phyloP scores from a whole-genome alignment of 495 filamentous ascomycete genomes.

The Gamarada debralockiae region DNA sequence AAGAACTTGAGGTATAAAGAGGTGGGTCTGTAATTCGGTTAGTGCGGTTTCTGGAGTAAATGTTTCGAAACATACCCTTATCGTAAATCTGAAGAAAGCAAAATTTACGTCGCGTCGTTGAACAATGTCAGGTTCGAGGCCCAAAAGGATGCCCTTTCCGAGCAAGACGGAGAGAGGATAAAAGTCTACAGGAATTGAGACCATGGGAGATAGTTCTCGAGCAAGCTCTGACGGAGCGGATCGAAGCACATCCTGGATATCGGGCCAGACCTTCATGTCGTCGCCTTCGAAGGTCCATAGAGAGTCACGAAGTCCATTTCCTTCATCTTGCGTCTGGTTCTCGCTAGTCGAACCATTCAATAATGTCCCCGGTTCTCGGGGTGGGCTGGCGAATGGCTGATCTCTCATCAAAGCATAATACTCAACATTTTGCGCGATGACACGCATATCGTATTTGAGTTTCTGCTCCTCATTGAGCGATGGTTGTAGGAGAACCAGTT shows the following conservation, averaged over 20 bases:
- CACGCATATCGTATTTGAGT: conserved; percentile 96
- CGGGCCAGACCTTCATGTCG: conserved; percentile 79
- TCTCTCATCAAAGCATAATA: conserved; percentile 92
- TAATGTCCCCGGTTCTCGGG: not conserved
- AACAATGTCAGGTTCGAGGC: conserved; percentile 86
- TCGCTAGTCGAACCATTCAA: not conserved
- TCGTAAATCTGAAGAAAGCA: conserved; percentile 78
- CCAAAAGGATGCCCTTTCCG: conserved; percentile 81
- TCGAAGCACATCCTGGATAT: conserved; percentile 81
- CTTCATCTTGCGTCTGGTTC: conserved; percentile 17
- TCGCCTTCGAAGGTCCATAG: conserved; percentile 92
- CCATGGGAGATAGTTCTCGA: conserved; percentile 57
- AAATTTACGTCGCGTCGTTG: conserved; percentile 89
- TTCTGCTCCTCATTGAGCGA: conserved; percentile 70
- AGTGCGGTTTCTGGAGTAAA: not conserved
- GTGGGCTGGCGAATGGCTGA: conserved; percentile 45
- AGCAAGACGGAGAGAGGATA: conserved; percentile 87
- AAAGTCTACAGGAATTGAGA: conserved; percentile 75
- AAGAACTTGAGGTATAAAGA: conserved; percentile 87
- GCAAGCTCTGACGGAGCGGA: conserved; percentile 55
- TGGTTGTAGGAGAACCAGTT: conserved; percentile 88
- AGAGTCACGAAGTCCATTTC: conserved; percentile 68
- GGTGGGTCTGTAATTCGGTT: conserved; percentile 56
- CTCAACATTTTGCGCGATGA: conserved; percentile 92
- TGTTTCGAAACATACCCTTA: conserved; percentile 54